Conservation (phyloP, 1,139 yeast species). For the Candida freyschussii region DNA sequence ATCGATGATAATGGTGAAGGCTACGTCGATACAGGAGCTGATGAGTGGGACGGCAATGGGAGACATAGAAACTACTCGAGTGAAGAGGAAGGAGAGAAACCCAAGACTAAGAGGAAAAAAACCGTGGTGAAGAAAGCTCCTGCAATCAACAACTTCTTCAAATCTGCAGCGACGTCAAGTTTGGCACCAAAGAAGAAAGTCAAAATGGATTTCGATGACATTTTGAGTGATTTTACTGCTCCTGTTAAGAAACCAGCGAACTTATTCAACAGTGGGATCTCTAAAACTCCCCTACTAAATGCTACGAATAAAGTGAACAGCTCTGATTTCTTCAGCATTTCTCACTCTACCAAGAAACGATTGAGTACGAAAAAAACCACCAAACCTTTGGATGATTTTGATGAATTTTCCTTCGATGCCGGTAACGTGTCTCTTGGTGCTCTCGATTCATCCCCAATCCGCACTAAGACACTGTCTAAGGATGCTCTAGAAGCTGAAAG, state of each 20-base stretch:
- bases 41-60: conserved; percentile 58
- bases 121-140: conserved; percentile 39
- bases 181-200: conserved; percentile 28
- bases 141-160: conserved; percentile 51
- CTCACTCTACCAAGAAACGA: conserved; percentile 8
- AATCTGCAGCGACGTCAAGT: conserved; percentile 23
- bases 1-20: conserved; percentile 62
- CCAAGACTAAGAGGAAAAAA: conserved; percentile 32
- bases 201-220: conserved; percentile 41
- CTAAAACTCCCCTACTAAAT: conserved; percentile 12
- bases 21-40: conserved; percentile 87
- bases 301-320: conserved; percentile 12
- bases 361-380: conserved; percentile 7
- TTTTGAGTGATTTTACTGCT: conserved; percentile 39
- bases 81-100: conserved; percentile 27
- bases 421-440: conserved; percentile 21
- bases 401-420: conserved; percentile 19
- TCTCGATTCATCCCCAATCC: conserved; percentile 25
- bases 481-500: no score
- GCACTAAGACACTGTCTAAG: conserved; percentile 8
- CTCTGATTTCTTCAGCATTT: conserved; percentile 4
- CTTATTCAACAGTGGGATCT: conserved; percentile 5
- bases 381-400: conserved; percentile 13
- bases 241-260: conserved; percentile 12
- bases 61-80: conserved; percentile 26